A percentile compares a stretch with the other conserved stretches of the same genome.
These are phyloP conservation scores for Hyphochytrium catenoides DNA, from an alignment of 352 stramenopile species.

Conservation along the genomic window DNA sequence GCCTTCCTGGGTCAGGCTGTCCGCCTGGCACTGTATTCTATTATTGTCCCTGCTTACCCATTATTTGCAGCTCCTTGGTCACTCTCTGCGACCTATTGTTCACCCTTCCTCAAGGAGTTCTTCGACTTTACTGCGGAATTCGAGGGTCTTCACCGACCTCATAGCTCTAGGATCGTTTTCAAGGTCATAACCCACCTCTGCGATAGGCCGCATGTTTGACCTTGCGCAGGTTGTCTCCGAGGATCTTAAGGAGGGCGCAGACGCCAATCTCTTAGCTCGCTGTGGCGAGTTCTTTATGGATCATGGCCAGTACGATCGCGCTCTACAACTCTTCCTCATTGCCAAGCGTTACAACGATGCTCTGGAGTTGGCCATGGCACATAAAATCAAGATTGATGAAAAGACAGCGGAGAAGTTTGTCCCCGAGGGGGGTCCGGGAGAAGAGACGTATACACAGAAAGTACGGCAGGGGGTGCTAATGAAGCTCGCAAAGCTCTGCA, in stretches of 20 bases:
- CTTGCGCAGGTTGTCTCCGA: constrained; percentile 12
- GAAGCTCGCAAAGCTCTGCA: constrained; percentile 72
- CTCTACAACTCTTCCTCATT: constrained; percentile 62
- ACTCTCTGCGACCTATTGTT: too few species aligned
- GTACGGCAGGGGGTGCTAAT: constrained; percentile 46
- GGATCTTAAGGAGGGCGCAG: constrained; percentile 8
- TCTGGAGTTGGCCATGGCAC: constrained; percentile 62
- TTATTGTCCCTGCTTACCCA: too few species aligned
- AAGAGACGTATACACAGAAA: constrained; percentile 22
- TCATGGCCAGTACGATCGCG: constrained; percentile 70
- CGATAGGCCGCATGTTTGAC: constrained; percentile 18
- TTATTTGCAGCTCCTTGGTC: too few species aligned
- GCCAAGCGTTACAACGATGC: constrained; percentile 37
- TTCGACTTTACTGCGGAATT: too few species aligned
- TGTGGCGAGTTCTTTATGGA: constrained; percentile 77
- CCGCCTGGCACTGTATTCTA: too few species aligned
- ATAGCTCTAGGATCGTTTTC: too few species aligned
- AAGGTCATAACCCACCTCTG: too few species aligned
- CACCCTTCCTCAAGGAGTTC: too few species aligned
- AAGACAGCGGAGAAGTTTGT: constrained; percentile 78
- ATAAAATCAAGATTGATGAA: constrained; percentile 68
- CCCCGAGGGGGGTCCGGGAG: constrained; percentile 20
- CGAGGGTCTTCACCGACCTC: too few species aligned
- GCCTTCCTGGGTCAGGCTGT: too few species aligned
- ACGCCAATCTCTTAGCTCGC: constrained; percentile 1